Conservation (phyloP, 2,329 filamentous ascomycete species). For the Talaromyces sp. region DNA sequence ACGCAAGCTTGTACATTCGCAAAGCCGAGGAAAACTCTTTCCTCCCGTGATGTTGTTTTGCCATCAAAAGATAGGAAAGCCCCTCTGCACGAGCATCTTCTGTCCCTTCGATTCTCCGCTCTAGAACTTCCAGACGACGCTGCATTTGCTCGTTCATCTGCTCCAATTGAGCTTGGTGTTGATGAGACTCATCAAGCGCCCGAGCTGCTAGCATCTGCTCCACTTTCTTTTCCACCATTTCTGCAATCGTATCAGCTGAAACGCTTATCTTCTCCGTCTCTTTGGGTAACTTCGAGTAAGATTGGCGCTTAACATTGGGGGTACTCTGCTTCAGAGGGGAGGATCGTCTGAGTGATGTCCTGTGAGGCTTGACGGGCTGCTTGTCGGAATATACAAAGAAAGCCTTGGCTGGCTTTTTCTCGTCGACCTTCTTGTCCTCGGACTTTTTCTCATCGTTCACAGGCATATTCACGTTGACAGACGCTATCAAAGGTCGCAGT, state of each 20-base stretch:
- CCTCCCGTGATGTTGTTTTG: conserved; percentile 81
- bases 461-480: conserved; percentile 69
- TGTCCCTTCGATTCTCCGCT: conserved; percentile 75
- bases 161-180: conserved; percentile 40
- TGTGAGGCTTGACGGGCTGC: conserved; percentile 38
- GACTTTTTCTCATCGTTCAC: conserved; percentile 54
- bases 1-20: conserved; percentile 79
- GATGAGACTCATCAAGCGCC: conserved; percentile 57
- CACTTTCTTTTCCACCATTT: conserved; percentile 88
- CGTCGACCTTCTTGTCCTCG: conserved; percentile 55
- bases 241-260: conserved; percentile 76
- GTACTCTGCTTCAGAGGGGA: conserved; percentile 41
- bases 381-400: conserved; percentile 87
- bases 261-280: conserved; percentile 45
- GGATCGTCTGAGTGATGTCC: conserved; percentile 48
- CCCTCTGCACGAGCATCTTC: conserved; percentile 80
- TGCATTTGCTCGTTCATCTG: conserved; percentile 76
- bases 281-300: conserved; percentile 48
- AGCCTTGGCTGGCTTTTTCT: conserved; percentile 72
- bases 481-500: conserved; percentile 71
- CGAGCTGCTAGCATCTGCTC: conserved; percentile 83
- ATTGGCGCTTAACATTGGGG: conserved; percentile 43
- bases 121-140: conserved; percentile 75
- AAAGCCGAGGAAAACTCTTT: conserved; percentile 77
- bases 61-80: conserved; percentile 81